Base-by-base conservation (phyloP, 306 rosid species). In the Dryas octopetala region DNA sequence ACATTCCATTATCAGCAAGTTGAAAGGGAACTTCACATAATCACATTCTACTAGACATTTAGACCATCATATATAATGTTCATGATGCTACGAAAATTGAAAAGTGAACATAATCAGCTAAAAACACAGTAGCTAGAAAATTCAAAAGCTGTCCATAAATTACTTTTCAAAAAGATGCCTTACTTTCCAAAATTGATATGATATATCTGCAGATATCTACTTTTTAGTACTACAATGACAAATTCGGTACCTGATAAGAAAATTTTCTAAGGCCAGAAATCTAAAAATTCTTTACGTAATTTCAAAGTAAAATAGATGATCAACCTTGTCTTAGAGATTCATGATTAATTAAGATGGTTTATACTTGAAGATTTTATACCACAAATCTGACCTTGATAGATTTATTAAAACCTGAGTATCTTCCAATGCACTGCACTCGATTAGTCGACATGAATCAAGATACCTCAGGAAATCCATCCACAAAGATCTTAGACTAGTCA, bases 321-420 rank as follows among this genome's bases (percentile, higher is more conserved):
- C 62, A 72, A 76, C 12, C 48, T 60, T 73, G 80, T 54, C 52
- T 47, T 68, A 58, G 74, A 71, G 45, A 78, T 82, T 59, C 70
- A 86, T 84, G 74, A 79, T 82, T 75, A 46, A 79, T 82, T 75
- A 46, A 71, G 53, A 43, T 43, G 88, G 90, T 76, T 89, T 78
- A 75, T 32, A 28, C 53, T 9, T 19, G 70, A 84, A 86, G 86
- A 88, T 85, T 82, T 85, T 66, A 74, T 87, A 60, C 91, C 71
- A 74, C 44, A 76, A 76, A 64, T 80, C 78, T 45, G 58, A 77
- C 71, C 53, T 46, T 46, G 47, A 59, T 72, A 76, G 71, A 76
- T 63, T 66, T 41, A 71, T 46, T 76, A 58, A 59, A 65, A 67
- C 23, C 59, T 77, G 71, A 52, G 74, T 78, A 72, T 55, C 75